These are phyloP conservation scores for Vitis rotundifolia DNA, from an alignment of 164 flowering plant genomes.

Conservation along the genomic window DNA sequence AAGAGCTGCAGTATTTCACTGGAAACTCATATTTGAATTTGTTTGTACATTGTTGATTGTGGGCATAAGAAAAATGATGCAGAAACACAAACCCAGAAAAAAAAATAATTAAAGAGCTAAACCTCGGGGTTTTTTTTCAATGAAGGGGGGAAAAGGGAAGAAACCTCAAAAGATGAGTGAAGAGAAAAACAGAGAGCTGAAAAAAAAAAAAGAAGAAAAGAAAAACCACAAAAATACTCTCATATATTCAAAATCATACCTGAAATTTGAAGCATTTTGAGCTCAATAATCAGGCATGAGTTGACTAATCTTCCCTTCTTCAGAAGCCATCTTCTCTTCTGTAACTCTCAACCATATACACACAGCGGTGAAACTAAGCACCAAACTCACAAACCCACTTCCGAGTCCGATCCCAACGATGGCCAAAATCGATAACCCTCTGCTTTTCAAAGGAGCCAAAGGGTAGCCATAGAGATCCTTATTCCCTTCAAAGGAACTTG, in stretches of 20 bases:
- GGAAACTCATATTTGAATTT: conserved; percentile 7
- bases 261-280: not conserved
- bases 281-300: conserved; percentile 86
- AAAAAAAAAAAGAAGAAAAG: not conserved
- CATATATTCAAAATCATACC: conserved; percentile 5
- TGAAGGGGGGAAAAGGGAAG: not conserved
- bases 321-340: conserved; percentile 58
- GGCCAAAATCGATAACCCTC: conserved; percentile 65
- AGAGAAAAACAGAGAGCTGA: not conserved
- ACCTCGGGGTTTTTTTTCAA: not conserved
- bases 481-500: conserved; percentile 70
- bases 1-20: not conserved
- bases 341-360: conserved; percentile 88
- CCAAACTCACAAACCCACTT: conserved; percentile 82
- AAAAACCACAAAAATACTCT: not conserved
- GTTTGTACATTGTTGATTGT: conserved; percentile 22
- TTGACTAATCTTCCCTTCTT: conserved; percentile 74
- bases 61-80: not conserved
- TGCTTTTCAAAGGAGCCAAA: conserved; percentile 48
- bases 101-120: not conserved
- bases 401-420: conserved; percentile 95
- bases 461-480: conserved; percentile 88
- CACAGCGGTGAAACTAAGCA: conserved; percentile 84
- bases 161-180: not conserved
- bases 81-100: not conserved